Base-by-base conservation (phyloP, 1,284 basidiomycete species). In the Dichomitus squalens region DNA sequence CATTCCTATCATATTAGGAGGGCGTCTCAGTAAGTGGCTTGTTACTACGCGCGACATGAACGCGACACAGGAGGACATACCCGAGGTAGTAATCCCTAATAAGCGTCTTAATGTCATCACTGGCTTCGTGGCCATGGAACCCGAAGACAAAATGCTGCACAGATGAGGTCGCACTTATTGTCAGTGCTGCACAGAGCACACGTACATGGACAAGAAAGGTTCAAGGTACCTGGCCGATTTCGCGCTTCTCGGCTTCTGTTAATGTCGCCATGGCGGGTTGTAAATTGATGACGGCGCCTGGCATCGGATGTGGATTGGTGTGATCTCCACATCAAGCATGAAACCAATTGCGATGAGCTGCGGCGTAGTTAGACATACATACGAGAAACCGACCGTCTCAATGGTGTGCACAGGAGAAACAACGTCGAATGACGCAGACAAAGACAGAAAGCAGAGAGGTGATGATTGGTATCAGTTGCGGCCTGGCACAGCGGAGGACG, bases 61-160 rank as follows among this genome's bases (percentile, higher is more conserved):
- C 14, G 16, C 35, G 11, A 5, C 6, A 23, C 35, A 12, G 21
- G 23, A 33, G 29, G 6, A 57, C 73, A 25, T 61, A 79, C 80
- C 86, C 87, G 49, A 88, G 74, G 68, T 84, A 73, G 72, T 88
- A 88, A 46, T 87, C 79, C 39, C 70, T 72, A 50, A 88, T 86
- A 52, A 89, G 79, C 0, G 72, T 78, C 63, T 75, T 77, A 63
- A 84, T 79, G 57, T 87, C 76, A n/a, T 80, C 72, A 58, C 71
- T 82, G 31, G 81, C 70, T 55, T 81, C 73, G 35, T 79, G 72
- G 0, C 85, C 85, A 65, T 86, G 81, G 66, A 88, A 89, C 11
- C 87, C 87, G 58, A 87, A 76, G 27, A 89, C 83, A 63, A 90
- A 88, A 67, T 88, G 87, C 85, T 88, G 57, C 34, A 35, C 33